Evolutionary conservation across 1,284 basidiomycete genomes (phyloP), one percentile per base, ranked within the genome.

Genomic region (Moesziomyces globuligerus): DNA sequence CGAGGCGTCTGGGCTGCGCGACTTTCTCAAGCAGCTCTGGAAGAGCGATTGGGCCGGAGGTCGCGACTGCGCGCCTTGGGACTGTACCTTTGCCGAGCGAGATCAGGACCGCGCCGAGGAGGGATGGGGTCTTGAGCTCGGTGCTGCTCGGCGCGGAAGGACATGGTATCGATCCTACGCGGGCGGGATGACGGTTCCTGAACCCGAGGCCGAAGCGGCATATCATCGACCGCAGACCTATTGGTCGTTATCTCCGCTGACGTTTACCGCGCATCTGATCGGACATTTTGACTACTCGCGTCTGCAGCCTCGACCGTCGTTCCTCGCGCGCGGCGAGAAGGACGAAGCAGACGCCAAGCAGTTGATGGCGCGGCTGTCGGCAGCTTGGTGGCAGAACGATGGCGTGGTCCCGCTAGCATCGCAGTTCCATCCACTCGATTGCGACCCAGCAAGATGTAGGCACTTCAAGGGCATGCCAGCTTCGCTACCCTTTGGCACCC

Each of bases 31-130:
- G 7, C 72, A 75, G 36, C 38, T 73, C 23, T 65, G 54, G 58
- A 57, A 50, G 28, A 62, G 57, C 32, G 71, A 73, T 40, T 75
- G 74, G 74, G 72, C 74, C 5, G 62, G 53, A 6, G 71, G 72
- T 1, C n/a, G 40, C 2, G 74, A 75, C 29, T 68, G 68, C 29
- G 74, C 71, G 0, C 72, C 74, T 15, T 75, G 74, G 74, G 74
- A 75, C n/a, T 74, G 67, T 26, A 71, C 72, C 6, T 57, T 75
- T 42, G 46, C 45, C 6, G 52, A 74, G 28, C 41, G 72, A 0
- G 69, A 62, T 8, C 24, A 21, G 17, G 59, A 67, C 37, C 23
- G 37, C 4, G 13, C 51, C 10, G 36, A 48, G n/a, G 47, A 62
- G 15, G 47, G 41, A 7, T 62, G 61, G 68, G 64, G 60, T 0